phyloP scores from a whole-genome alignment of 2,329 filamentous ascomycete genomes.

The Pyricularia pennisetigena region DNA sequence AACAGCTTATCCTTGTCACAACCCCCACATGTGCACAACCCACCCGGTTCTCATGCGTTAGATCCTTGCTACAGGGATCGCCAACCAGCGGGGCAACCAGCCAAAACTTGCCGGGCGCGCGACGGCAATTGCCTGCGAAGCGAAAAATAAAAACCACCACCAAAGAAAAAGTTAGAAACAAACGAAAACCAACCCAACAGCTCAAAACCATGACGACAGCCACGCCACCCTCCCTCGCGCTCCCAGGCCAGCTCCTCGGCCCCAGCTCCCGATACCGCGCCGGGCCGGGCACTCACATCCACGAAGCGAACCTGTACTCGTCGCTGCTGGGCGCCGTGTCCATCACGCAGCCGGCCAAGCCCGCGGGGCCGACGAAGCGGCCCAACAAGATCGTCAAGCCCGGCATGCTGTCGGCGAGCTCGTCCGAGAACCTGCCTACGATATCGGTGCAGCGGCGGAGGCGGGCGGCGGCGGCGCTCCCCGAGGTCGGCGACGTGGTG shows the following conservation, averaged over 20 bases:
- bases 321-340: conserved; percentile 70
- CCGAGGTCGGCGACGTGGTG: conserved; percentile 70
- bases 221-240: conserved; percentile 42
- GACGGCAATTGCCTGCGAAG: too few relatives aligned
- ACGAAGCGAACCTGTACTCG: conserved; percentile 64
- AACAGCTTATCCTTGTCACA: too few relatives aligned
- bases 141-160: too few relatives aligned
- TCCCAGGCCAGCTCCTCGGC: conserved; percentile 78
- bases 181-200: background rate
- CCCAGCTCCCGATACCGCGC: conserved; percentile 55
- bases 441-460: conserved; percentile 41
- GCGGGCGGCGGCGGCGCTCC: conserved; percentile 51
- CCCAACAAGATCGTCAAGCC: conserved; percentile 41
- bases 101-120: too few relatives aligned
- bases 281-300: conserved; percentile 77
- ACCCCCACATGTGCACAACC: too few relatives aligned
- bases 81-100: too few relatives aligned
- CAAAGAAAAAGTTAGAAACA: too few relatives aligned
- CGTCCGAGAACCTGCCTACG: conserved; percentile 33
- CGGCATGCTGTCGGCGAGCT: conserved; percentile 19
- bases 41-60: too few relatives aligned
- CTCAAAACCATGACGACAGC: conserved; percentile 10
- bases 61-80: too few relatives aligned
- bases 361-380: conserved; percentile 44
- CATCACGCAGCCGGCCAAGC: conserved; percentile 36